Evolutionary conservation across 495 filamentous ascomycete genomes (phyloP).

Genomic region (Tuber borchii): DNA sequence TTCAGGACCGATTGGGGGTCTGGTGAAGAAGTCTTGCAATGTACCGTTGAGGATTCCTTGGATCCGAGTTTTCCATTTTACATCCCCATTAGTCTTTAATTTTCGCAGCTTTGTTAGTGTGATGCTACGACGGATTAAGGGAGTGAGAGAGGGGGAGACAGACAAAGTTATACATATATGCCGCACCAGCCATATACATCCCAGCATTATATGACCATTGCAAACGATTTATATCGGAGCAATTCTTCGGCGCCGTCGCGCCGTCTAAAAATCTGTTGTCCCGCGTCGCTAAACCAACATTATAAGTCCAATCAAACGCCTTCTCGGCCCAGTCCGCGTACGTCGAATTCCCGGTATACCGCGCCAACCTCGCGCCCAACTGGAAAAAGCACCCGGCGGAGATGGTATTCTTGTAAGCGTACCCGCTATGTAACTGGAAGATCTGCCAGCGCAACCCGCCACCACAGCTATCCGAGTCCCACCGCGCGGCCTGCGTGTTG

Average conservation of each 20-base stretch:
- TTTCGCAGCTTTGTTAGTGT: conserved; percentile 20
- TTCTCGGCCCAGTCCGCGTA: conserved; percentile 65
- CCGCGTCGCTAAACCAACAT: conserved; percentile 50
- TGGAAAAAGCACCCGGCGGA: conserved; percentile 65
- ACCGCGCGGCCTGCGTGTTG: conserved; percentile 61
- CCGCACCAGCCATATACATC: conserved; percentile 58
- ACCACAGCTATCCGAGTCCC: conserved; percentile 55
- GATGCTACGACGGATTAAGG: conserved; percentile 2
- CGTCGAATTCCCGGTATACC: conserved; percentile 63
- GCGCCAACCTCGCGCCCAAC: conserved; percentile 61
- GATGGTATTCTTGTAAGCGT: conserved; percentile 63
- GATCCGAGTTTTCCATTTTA: conserved; percentile 52
- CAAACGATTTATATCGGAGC: conserved; percentile 50
- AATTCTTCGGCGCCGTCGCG: conserved; percentile 48
- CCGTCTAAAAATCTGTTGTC: conserved; percentile 57
- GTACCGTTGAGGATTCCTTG: conserved; percentile 52
- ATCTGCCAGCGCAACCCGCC: conserved; percentile 86
- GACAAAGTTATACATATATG: conserved; percentile 66
- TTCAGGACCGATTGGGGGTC: conserved; percentile 40
- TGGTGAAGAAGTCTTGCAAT: conserved; percentile 52
- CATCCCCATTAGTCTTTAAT: conserved; percentile 47
- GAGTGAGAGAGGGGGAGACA: conserved; percentile 12
- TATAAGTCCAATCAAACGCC: conserved; percentile 60
- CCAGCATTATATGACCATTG: conserved; percentile 69
- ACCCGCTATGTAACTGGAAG: conserved; percentile 71